phyloP scores from a whole-genome alignment of 2,329 filamentous ascomycete species.

The Ophiostoma sp. region DNA sequence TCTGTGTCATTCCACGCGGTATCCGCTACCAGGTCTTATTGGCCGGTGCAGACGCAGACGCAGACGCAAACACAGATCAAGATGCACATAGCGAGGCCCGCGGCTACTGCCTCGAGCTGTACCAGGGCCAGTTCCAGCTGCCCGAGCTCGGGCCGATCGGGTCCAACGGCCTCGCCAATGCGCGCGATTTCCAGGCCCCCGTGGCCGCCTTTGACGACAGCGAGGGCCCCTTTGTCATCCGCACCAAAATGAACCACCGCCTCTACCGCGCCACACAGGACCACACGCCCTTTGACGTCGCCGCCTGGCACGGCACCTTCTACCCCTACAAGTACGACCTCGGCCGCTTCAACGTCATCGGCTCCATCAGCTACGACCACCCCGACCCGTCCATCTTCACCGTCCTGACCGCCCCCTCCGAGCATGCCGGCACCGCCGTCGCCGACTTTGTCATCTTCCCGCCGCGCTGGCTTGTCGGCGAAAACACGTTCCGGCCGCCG shows the following conservation, averaged over 20 bases:
- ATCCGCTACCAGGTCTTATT: constrained; percentile 69
- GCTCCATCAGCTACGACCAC: constrained; percentile 68
- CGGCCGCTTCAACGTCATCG: constrained; percentile 69
- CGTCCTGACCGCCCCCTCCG: constrained; percentile 60
- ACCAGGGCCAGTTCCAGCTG: constrained; percentile 65
- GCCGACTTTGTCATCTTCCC: constrained; percentile 71
- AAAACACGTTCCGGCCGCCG: constrained; percentile 65
- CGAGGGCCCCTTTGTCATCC: constrained; percentile 49
- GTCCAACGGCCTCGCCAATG: constrained; percentile 68
- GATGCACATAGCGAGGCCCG: constrained; percentile 41
- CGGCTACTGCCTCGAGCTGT: constrained; percentile 71
- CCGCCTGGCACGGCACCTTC: constrained; percentile 76
- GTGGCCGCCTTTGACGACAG: constrained; percentile 61
- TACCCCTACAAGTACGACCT: constrained; percentile 79
- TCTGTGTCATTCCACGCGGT: constrained; percentile 69
- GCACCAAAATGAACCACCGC: constrained; percentile 61
- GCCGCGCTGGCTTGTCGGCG: constrained; percentile 63
- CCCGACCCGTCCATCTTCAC: constrained; percentile 75
- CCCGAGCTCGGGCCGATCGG: constrained; percentile 70
- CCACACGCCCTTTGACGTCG: constrained; percentile 70
- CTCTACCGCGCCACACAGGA: constrained; percentile 61
- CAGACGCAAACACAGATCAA: too few species aligned
- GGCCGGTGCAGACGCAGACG: constrained; percentile 37
- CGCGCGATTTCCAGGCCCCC: constrained; percentile 69
- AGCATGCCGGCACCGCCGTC: constrained; percentile 55